A percentile compares a stretch with the other conserved stretches of the same genome.
Conservation (phyloP, 176 grass and related monocot genomes). For the Rhipidocladum racemiflorum region DNA sequence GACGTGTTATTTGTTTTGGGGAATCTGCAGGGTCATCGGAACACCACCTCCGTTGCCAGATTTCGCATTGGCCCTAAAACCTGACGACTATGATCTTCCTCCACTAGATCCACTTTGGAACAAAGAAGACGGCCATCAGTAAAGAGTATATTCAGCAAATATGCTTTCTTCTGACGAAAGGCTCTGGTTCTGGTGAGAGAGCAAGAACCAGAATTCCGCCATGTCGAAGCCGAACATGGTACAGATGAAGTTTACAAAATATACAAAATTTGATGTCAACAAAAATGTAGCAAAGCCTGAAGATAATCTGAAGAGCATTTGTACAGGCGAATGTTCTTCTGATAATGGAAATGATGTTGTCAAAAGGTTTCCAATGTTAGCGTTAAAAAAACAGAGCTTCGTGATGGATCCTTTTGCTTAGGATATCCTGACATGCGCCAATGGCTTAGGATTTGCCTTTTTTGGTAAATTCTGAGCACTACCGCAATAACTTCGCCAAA, state of each 20-base stretch:
- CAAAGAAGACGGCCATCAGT: constrained; percentile 42
- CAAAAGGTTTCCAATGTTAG: constrained; percentile 15
- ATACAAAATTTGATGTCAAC: constrained; percentile 4
- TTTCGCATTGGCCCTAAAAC: constrained; percentile 84
- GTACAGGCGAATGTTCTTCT: constrained; percentile 47
- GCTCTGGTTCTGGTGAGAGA: background rate
- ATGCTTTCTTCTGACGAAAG: constrained; percentile 20
- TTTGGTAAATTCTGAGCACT: background rate
- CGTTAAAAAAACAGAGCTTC: background rate
- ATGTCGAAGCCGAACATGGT: constrained; percentile 22
- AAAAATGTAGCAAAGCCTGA: constrained; percentile 34
- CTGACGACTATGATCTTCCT: constrained; percentile 91
- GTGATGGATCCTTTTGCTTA: constrained; percentile 13
- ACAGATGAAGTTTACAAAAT: constrained; percentile 41
- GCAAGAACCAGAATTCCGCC: constrained; percentile 17
- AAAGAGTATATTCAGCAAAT: constrained; percentile 14
- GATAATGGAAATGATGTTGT: constrained; percentile 35
- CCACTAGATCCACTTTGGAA: constrained; percentile 63
- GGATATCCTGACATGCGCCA: background rate
- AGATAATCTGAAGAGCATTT: constrained; percentile 46
- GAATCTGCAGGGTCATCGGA: constrained; percentile 57
- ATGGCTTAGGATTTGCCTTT: background rate
- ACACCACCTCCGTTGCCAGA: constrained; percentile 73
- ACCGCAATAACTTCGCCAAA: background rate
- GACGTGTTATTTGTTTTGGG: constrained; percentile 21